A percentile compares a stretch with the other conserved stretches of the same genome.
Evolutionary conservation across 805 yeast species (phyloP).

Genomic region (Starmerella cellae): DNA sequence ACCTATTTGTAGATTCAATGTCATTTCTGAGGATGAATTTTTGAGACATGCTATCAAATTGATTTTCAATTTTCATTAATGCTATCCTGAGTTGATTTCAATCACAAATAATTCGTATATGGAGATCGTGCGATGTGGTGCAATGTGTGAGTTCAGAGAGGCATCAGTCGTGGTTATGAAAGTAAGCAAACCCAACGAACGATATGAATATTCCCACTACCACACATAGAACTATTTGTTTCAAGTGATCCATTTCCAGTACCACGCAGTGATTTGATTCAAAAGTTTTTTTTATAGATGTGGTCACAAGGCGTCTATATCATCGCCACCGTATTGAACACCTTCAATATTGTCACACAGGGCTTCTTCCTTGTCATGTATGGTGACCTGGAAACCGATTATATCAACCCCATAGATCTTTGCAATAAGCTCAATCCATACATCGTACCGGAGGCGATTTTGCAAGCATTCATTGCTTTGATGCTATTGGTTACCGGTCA

Average conservation of each 20-base stretch:
- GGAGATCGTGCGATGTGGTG: no score
- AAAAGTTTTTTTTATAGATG: no score
- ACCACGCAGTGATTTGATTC: background rate
- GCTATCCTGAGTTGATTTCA: no score
- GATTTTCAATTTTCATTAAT: background rate
- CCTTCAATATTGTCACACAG: slow-evolving; percentile 13
- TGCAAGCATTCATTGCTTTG: slow-evolving; percentile 52
- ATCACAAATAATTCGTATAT: no score
- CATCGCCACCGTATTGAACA: slow-evolving; percentile 4
- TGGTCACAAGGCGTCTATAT: slow-evolving; percentile 10
- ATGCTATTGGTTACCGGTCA: slow-evolving; percentile 74
- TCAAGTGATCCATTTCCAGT: background rate
- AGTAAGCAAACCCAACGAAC: no score
- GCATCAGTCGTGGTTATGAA: no score
- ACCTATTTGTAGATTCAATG: background rate
- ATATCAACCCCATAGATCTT: slow-evolving; percentile 47
- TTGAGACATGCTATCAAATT: background rate
- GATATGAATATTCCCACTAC: no score
- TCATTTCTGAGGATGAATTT: background rate
- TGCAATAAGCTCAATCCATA: slow-evolving; percentile 80
- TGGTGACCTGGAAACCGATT: slow-evolving; percentile 17
- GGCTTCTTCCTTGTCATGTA: slow-evolving; percentile 15
- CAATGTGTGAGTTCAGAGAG: no score
- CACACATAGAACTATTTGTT: no score
- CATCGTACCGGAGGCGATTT: slow-evolving; percentile 76